Evolutionary conservation across 305 asterid species (phyloP).

Genomic region (Andrographis paniculata): DNA sequence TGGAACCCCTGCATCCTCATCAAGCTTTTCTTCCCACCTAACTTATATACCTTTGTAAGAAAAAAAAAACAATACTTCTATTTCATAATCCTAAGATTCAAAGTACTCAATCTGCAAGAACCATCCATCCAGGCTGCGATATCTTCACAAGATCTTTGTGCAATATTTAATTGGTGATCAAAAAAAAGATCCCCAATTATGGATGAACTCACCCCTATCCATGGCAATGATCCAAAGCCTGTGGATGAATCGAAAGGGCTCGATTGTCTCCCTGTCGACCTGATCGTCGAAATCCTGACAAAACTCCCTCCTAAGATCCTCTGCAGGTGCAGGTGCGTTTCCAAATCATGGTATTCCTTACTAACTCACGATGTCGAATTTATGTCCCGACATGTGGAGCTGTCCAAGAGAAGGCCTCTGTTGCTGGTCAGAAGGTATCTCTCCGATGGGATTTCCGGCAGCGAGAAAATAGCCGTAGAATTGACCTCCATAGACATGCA

Average conservation of each 20-base stretch:
- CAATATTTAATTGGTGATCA: no score
- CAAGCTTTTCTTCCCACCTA: constrained; percentile 10
- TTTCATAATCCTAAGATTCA: no score
- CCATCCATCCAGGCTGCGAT: no score
- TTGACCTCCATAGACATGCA: constrained; percentile 37
- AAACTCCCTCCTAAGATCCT: constrained; percentile 38
- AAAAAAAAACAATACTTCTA: no score
- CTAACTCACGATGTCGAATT: constrained; percentile 31
- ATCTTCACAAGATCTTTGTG: no score
- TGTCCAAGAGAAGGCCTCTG: constrained; percentile 29
- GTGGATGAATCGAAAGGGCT: constrained; percentile 22
- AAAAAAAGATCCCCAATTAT: constrained; percentile 2
- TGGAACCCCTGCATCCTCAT: not conserved
- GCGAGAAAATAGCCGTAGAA: constrained; percentile 27
- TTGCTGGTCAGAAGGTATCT: constrained; percentile 30
- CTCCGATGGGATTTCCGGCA: constrained; percentile 21
- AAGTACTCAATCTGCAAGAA: constrained; percentile 10
- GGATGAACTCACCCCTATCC: constrained; percentile 6
- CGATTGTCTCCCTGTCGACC: constrained; percentile 35
- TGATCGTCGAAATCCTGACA: constrained; percentile 36
- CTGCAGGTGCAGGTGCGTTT: constrained; percentile 47
- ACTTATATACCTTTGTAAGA: no score
- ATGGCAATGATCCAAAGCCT: not conserved
- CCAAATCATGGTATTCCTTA: constrained; percentile 36
- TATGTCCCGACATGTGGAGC: constrained; percentile 22